A percentile compares a stretch with the other conserved stretches of the same genome.
phyloP scores from a whole-genome alignment of 805 yeast genomes.

The Komagataella pastoris region DNA sequence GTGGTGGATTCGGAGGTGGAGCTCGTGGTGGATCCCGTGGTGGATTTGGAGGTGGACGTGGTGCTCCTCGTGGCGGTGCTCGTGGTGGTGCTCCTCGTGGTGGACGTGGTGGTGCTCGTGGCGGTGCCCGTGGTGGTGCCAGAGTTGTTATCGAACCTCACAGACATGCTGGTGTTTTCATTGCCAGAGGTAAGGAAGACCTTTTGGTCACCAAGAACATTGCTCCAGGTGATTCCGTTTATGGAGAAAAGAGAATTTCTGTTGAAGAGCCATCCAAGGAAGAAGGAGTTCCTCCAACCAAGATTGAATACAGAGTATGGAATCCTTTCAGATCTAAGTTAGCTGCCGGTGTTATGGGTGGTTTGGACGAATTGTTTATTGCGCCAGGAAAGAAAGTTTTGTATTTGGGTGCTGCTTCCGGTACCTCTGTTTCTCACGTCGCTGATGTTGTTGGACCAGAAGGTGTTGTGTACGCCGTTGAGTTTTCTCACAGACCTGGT shows the following conservation, averaged over 20 bases:
- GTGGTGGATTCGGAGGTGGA: conserved; percentile 39
- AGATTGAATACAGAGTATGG: conserved; percentile 99
- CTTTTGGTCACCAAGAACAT: conserved; percentile 90
- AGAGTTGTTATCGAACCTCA: conserved; percentile 97
- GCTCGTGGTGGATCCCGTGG: conserved; percentile 27
- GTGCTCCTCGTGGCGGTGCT: conserved; percentile 41
- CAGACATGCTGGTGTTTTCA: conserved; percentile 97
- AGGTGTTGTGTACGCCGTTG: conserved; percentile 97
- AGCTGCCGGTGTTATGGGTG: conserved; percentile 99
- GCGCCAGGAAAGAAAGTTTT: conserved; percentile 97
- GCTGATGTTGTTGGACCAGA: conserved; percentile 98
- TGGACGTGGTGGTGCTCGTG: conserved; percentile 55
- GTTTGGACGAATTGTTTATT: conserved; percentile 94
- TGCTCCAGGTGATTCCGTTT: conserved; percentile 97
- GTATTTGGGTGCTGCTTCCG: conserved; percentile 98
- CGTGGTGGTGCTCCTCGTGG: conserved; percentile 46
- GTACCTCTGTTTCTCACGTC: conserved; percentile 98
- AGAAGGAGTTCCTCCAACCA: conserved; percentile 82
- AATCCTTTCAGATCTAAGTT: conserved; percentile 99
- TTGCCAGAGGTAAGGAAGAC: conserved; percentile 99
- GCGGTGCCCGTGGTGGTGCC: conserved; percentile 86
- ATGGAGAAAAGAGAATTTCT: conserved; percentile 94
- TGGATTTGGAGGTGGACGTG: conserved; percentile 38
- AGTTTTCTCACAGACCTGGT: conserved; percentile 99
- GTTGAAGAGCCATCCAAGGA: conserved; percentile 88